Base-by-base conservation (phyloP, 1,284 basidiomycete genomes). In the Puccinia novopanici region DNA sequence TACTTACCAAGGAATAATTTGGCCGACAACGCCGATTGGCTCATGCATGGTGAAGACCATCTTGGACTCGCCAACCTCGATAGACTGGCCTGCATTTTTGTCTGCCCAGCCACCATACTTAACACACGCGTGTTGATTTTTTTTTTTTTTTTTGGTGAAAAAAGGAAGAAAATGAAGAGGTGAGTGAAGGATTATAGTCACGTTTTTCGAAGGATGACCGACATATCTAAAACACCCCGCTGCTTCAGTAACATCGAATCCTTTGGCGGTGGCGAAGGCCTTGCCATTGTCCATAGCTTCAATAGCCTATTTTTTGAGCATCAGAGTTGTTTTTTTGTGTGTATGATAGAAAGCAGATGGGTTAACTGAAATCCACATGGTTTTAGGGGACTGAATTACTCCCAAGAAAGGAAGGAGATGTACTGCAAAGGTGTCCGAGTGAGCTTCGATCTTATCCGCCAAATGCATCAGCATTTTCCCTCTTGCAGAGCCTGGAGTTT, bases 11-110 rank as follows among this genome's bases (percentile, higher is more conserved):
- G 82, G 92, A 83, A 94, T 93, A 86, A 95, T 94, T 87, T 93
- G 92, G 12, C 92, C 93, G 84, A 92, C 94, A 81, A 98, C 94
- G 83, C 95, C 96, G 83, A 97, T 91, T 22, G 96, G 95, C 87
- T 98, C 95, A 86, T 97, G 93, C 42, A 91, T 89, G 22, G 93
- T 93, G 87, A 93, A 95, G 4, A 88, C 89, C 80, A 94, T 87
- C 87, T 94, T 94, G 77, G 88, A 88, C 85, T 91, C 91, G 85
- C 93, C 91, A 40, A 93, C 89, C 86, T 94, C 93, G 84, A 94
- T 91, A 76, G 89, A 89, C 86, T 93, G 90, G 27, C 95, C 94
- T 73, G 89, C 88, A 83, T 94, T 89, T 89, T 96, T 97, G 89
- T 97, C 94, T 22, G 80, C 85, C 86, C 86, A 86, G 74, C 86